Evolutionary conservation across 805 yeast genomes (phyloP).

Genomic region (Ogataea ramenticola): DNA sequence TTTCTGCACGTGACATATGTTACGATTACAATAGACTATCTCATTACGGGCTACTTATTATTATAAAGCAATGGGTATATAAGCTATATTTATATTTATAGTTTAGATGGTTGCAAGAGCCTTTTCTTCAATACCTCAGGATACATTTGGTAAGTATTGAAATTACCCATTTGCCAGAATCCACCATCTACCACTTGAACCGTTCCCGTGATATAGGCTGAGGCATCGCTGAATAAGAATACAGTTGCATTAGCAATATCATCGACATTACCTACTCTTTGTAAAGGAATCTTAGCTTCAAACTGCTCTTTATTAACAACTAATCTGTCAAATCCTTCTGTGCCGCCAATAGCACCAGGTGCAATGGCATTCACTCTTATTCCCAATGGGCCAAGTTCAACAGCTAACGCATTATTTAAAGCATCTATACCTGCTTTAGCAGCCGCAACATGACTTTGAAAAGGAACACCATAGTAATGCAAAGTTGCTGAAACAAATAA

Average conservation of each 20-base stretch:
- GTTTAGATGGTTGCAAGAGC: slow-evolving; percentile 16
- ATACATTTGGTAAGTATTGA: slow-evolving; percentile 26
- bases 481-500: slow-evolving; percentile 83
- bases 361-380: slow-evolving; percentile 79
- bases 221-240: slow-evolving; percentile 78
- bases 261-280: slow-evolving; percentile 56
- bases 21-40: no score
- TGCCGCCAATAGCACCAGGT: slow-evolving; percentile 83
- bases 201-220: slow-evolving; percentile 70
- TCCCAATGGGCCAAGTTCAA: slow-evolving; percentile 88
- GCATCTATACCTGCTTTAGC: slow-evolving; percentile 97
- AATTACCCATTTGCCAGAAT: slow-evolving; percentile 70
- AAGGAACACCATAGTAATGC: slow-evolving; percentile 83
- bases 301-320: slow-evolving; percentile 35
- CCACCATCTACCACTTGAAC: slow-evolving; percentile 85
- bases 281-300: slow-evolving; percentile 50
- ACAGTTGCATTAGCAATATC: slow-evolving; percentile 90
- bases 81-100: slow-evolving; percentile 3
- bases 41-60: no score
- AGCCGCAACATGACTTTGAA: slow-evolving; percentile 87
- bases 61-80: no score
- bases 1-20: no score
- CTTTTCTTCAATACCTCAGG: slow-evolving; percentile 34
- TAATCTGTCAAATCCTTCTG: slow-evolving; percentile 78
- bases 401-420: slow-evolving; percentile 73